Percentiles rank a stretch among this genome's conserved stretches.
These are phyloP conservation scores for Melampsora americana DNA, from an alignment of 1,284 basidiomycete species.

Conservation along the genomic window DNA sequence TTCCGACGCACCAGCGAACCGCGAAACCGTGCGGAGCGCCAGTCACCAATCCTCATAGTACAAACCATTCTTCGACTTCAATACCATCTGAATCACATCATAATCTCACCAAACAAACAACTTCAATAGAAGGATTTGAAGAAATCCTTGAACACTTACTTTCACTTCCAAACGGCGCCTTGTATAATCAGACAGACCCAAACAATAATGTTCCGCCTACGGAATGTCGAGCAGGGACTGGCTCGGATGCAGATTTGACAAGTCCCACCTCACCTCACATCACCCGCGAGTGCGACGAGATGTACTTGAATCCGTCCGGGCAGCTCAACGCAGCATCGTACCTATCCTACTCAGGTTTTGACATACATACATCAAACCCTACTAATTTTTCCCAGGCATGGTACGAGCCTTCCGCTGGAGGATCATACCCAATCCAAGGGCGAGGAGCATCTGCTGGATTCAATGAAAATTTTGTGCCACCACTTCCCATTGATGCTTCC, in stretches of 20 bases:
- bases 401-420: neutral
- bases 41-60: neutral
- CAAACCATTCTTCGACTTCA: neutral
- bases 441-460: neutral
- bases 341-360: neutral
- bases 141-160: conserved; percentile 3
- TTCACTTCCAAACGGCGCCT: neutral
- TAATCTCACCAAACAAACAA: neutral
- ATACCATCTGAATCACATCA: neutral
- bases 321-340: neutral
- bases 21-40: neutral
- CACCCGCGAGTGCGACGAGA: neutral
- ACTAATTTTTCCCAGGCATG: neutral
- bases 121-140: neutral
- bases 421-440: neutral
- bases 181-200: too few species aligned
- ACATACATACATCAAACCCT: neutral
- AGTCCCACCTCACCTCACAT: neutral
- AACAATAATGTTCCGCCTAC: too few species aligned
- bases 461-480: neutral
- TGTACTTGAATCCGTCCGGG: neutral
- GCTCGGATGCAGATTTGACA: too few species aligned
- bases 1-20: neutral
- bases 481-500: neutral
- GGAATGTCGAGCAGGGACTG: too few species aligned